These are phyloP conservation scores for Botrytis sinoallii DNA, from an alignment of 2,329 filamentous ascomycete species.

Conservation along the genomic window DNA sequence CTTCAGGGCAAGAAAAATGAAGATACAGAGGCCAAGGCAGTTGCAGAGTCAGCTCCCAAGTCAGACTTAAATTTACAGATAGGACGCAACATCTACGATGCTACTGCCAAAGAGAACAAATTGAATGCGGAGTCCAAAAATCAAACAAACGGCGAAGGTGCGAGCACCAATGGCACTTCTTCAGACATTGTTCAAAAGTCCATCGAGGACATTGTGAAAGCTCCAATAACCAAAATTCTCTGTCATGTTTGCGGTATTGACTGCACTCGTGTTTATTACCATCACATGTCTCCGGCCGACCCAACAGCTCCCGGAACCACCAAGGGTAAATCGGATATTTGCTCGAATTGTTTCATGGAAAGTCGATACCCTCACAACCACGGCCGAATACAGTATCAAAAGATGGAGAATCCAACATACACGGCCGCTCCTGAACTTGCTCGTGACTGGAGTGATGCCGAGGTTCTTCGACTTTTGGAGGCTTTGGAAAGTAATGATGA, in stretches of 20 bases:
- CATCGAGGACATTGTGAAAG: slow-evolving; percentile 61
- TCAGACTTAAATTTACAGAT: slow-evolving; percentile 87
- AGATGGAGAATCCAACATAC: slow-evolving; percentile 85
- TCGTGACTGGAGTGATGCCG: slow-evolving; percentile 87
- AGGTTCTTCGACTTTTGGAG: slow-evolving; percentile 85
- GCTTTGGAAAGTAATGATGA: slow-evolving; percentile 91
- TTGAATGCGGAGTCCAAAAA: slow-evolving; percentile 66
- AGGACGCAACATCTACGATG: slow-evolving; percentile 93
- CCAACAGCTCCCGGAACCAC: slow-evolving; percentile 38
- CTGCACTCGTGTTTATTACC: slow-evolving; percentile 71
- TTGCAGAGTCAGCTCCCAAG: slow-evolving; percentile 63
- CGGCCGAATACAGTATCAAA: slow-evolving; percentile 76
- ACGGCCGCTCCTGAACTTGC: slow-evolving; percentile 66
- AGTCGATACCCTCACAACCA: slow-evolving; percentile 78
- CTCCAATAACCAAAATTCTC: slow-evolving; percentile 66
- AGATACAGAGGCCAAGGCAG: slow-evolving; percentile 53
- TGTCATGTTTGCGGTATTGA: slow-evolving; percentile 93
- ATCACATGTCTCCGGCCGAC: slow-evolving; percentile 55
- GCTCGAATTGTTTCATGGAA: slow-evolving; percentile 85
- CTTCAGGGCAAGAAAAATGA: slow-evolving; percentile 57
- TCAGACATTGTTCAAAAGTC: slow-evolving; percentile 41
- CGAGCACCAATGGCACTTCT: slow-evolving; percentile 61
- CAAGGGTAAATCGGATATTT: slow-evolving; percentile 78
- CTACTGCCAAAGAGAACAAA: slow-evolving; percentile 70
- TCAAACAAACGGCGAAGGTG: slow-evolving; percentile 69